phyloP scores from a whole-genome alignment of 2,329 filamentous ascomycete genomes.

The Penicillium sp. region DNA sequence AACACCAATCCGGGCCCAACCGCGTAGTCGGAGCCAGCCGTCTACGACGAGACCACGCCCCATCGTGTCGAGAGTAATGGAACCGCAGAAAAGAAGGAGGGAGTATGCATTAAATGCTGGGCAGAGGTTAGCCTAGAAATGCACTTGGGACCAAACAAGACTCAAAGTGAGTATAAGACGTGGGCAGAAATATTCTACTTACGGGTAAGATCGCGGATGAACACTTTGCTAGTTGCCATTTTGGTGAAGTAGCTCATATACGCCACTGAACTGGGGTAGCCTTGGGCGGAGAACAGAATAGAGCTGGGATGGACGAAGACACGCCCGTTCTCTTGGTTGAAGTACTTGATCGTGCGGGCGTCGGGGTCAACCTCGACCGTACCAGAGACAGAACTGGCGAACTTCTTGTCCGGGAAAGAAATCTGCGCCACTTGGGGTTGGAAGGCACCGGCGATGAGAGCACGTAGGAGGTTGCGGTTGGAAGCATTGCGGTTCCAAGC shows the following conservation, averaged over 20 bases:
- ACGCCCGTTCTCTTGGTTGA: conserved; percentile 76
- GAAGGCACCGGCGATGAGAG: conserved; percentile 70
- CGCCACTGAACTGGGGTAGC: conserved; percentile 68
- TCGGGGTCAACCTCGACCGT: conserved; percentile 92
- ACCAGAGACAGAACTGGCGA: conserved; percentile 78
- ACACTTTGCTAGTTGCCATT: conserved; percentile 88
- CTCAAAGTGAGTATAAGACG: conserved; percentile 1
- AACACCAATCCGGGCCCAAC: conserved; percentile 94
- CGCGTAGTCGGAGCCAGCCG: conserved; percentile 79
- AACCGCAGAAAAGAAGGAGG: conserved; percentile 81
- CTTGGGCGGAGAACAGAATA: conserved; percentile 78
- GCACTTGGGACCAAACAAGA: conserved; percentile 2
- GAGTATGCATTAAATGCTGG: conserved; percentile 79
- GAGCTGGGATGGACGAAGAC: conserved; percentile 93
- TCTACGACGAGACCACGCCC: conserved; percentile 86
- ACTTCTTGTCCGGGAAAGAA: conserved; percentile 93
- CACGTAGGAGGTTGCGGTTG: conserved; percentile 59
- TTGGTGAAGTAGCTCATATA: conserved; percentile 91
- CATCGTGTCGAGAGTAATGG: conserved; percentile 79
- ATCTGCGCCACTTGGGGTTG: conserved; percentile 87
- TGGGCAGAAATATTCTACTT: conserved; percentile 39
- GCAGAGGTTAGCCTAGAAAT: conserved; percentile 9
- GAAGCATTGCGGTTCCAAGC: conserved; percentile 33
- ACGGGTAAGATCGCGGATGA: conserved; percentile 87
- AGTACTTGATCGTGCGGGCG: conserved; percentile 88